Conservation (phyloP, 108 stramenopile genomes). For the Thalassiosira profunda region DNA sequence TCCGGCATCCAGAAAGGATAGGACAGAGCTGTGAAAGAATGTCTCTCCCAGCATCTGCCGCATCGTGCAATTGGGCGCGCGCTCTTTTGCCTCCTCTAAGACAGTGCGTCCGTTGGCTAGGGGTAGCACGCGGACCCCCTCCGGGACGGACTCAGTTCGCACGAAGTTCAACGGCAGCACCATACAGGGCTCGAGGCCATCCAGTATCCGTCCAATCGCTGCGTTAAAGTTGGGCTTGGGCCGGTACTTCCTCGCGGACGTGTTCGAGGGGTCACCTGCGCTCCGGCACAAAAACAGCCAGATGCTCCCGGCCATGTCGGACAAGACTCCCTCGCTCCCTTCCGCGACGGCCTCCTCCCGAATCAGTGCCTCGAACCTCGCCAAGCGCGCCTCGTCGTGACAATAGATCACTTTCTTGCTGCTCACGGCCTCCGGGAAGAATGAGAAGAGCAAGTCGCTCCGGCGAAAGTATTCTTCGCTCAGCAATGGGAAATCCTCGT, state of each 20-base stretch:
- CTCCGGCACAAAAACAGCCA: constrained; percentile 35
- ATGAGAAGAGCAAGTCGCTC: constrained; percentile 42
- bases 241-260: neutral
- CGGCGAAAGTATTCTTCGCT: constrained; percentile 18
- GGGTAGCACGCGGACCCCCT: constrained; percentile 23
- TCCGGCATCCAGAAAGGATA: constrained; percentile 15
- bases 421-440: constrained; percentile 35
- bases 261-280: neutral
- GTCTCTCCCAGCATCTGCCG: constrained; percentile 14
- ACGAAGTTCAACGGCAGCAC: constrained; percentile 25
- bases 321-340: constrained; percentile 5
- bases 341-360: constrained; percentile 18
- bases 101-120: constrained; percentile 29
- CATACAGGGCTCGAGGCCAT: constrained; percentile 12
- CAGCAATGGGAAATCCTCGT: neutral
- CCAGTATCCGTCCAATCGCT: constrained; percentile 32
- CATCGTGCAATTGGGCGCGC: constrained; percentile 26
- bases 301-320: constrained; percentile 26
- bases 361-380: constrained; percentile 33
- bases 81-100: constrained; percentile 39
- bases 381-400: constrained; percentile 17
- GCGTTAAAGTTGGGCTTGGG: constrained; percentile 12
- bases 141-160: constrained; percentile 17
- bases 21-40: constrained; percentile 25
- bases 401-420: constrained; percentile 14